Evolutionary conservation across 371 early-diverging fungal genomes (phyloP), one percentile per base, ranked within the genome.

Genomic region (Thermomucor indicae-seudaticae): DNA sequence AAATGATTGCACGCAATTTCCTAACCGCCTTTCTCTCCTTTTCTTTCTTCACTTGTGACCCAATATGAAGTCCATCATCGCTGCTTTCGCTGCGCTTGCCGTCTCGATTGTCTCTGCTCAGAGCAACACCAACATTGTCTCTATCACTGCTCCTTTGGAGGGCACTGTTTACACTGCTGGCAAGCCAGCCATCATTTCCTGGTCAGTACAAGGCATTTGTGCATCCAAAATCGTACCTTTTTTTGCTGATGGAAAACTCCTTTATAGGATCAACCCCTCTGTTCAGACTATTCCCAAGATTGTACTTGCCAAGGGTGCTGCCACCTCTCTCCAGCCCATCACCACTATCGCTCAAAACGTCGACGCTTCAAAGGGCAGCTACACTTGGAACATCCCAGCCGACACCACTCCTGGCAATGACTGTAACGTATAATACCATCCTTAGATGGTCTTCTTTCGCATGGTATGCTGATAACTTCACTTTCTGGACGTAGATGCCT

Each of bases 361-460:
- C 1, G 31, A 40, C 39, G 50, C 64, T 14, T 25, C 31, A 19
- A 27, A 17, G 7, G 44, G 49, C 8, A 24, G 17, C 14, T 53
- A 53, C 49, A 58, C 42, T 22, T 64, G 64, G 64, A 53, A 41
- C 16, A 56, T 64, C 25, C 64, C 64, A 17, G 57, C 57, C 20
- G 31, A 55, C 42, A 64, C 51, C 35, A 27, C 49, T 23, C 34
- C 55, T 38, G 60, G 64, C 43, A 20, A 27, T 35, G 64, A 59
- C 47, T 64, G 55, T 59, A 59, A 49, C 51, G n/a, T n/a, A n/a
- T n/a, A n/a, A n/a, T n/a, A n/a, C n/a, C n/a, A n/a, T n/a, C n/a
- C n/a, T n/a, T n/a, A n/a, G n/a, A n/a, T n/a, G n/a, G n/a, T n/a
- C n/a, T n/a, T n/a, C n/a, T n/a, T n/a, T n/a, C n/a, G n/a, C n/a